These are phyloP conservation scores for Colletotrichum incanum DNA, from an alignment of 2,329 filamentous ascomycete genomes.

Conservation along the genomic window DNA sequence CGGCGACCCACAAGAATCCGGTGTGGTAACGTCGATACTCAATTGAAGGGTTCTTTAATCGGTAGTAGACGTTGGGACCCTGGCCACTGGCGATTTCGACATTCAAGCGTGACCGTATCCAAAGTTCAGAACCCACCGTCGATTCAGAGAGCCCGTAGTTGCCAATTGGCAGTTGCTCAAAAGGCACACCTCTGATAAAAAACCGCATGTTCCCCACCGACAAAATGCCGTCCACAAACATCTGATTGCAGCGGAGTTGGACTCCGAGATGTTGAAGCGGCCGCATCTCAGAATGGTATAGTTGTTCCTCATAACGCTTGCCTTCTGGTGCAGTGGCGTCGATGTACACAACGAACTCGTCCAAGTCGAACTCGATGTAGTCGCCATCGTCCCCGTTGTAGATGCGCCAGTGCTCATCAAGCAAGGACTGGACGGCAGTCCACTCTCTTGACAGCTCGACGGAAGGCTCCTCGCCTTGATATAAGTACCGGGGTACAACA, in stretches of 20 bases:
- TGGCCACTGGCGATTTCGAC: slow-evolving; percentile 43
- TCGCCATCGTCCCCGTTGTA: slow-evolving; percentile 46
- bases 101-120: slow-evolving; percentile 72
- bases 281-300: slow-evolving; percentile 64
- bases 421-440: slow-evolving; percentile 51
- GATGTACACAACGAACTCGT: slow-evolving; percentile 73
- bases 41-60: slow-evolving; percentile 66
- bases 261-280: slow-evolving; percentile 68
- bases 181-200: slow-evolving; percentile 71
- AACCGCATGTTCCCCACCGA: slow-evolving; percentile 57
- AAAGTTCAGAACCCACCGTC: slow-evolving; percentile 70
- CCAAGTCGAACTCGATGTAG: slow-evolving; percentile 66
- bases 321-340: slow-evolving; percentile 49
- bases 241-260: slow-evolving; percentile 50
- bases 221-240: slow-evolving; percentile 75
- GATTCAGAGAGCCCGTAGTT: slow-evolving; percentile 70
- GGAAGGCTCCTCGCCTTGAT: slow-evolving; percentile 48
- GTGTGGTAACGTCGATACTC: slow-evolving; percentile 76
- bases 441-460: slow-evolving; percentile 48
- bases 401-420: slow-evolving; percentile 43
- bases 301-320: not conserved
- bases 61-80: slow-evolving; percentile 73
- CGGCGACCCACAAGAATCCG: slow-evolving; percentile 79
- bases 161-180: slow-evolving; percentile 74
- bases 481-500: slow-evolving; percentile 28